Percentiles rank a stretch among this genome's conserved stretches.
Evolutionary conservation across 164 flowering plant species (phyloP).

Genomic region (Macadamia tetraphylla): DNA sequence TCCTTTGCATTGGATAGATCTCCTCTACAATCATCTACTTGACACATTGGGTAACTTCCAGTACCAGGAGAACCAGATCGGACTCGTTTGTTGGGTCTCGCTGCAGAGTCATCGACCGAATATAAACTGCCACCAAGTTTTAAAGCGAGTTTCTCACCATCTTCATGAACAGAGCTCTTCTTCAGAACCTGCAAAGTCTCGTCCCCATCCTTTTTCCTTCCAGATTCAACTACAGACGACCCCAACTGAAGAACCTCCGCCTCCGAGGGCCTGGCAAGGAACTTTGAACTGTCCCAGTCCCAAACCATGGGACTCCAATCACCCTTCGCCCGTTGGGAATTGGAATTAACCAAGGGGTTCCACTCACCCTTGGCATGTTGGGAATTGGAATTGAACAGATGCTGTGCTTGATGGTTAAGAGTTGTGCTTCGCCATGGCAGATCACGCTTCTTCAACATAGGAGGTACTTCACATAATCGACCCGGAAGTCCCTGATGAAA

Average conservation of each 20-base stretch:
- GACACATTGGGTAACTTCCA: slow-evolving; percentile 55
- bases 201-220: slow-evolving; percentile 4
- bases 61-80: slow-evolving; percentile 68
- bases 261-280: slow-evolving; percentile 39
- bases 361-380: not conserved
- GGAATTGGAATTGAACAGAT: slow-evolving; percentile 3
- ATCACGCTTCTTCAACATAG: slow-evolving; percentile 45
- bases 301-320: slow-evolving; percentile 57
- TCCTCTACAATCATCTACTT: slow-evolving; percentile 70
- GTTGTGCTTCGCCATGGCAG: slow-evolving; percentile 21
- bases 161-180: slow-evolving; percentile 20
- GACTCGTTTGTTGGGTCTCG: slow-evolving; percentile 56
- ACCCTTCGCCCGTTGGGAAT: not conserved
- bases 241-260: not conserved
- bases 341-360: too few species aligned
- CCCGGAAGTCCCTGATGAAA: slow-evolving; percentile 28
- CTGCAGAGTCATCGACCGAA: slow-evolving; percentile 17
- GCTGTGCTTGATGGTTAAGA: slow-evolving; percentile 14
- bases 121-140: slow-evolving; percentile 46
- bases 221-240: not conserved
- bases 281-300: slow-evolving; percentile 55
- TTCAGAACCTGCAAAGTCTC: not conserved
- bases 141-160: slow-evolving; percentile 39
- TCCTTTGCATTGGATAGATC: slow-evolving; percentile 72
- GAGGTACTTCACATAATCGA: slow-evolving; percentile 23